Percentiles rank a stretch among this genome's conserved stretches.
Conservation (phyloP, 202 grass and related monocot species). For the Digitaria exilis region DNA sequence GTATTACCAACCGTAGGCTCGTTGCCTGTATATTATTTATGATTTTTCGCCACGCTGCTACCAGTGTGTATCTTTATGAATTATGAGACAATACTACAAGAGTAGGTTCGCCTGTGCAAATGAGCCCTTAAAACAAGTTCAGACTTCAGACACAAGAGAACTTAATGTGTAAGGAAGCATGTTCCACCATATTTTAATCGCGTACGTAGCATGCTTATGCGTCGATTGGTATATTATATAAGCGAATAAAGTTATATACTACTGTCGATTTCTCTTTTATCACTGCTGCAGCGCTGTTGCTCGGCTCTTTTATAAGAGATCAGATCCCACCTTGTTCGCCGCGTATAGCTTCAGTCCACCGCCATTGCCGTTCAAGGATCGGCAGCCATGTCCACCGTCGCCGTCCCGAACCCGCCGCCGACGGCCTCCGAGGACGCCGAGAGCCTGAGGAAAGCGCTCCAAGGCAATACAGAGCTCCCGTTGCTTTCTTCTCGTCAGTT, state of each 20-base stretch:
- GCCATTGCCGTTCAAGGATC: background rate
- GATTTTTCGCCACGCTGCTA: background rate
- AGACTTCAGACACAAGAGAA: background rate
- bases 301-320: background rate
- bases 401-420: constrained; percentile 44
- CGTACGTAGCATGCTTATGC: background rate
- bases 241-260: background rate
- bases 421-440: constrained; percentile 59
- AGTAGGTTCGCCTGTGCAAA: background rate
- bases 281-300: background rate
- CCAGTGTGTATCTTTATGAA: background rate
- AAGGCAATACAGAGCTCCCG: constrained; percentile 38
- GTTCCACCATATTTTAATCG: background rate
- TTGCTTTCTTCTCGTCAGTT: background rate
- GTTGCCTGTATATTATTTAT: background rate
- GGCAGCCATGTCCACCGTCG: constrained; percentile 53
- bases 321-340: background rate
- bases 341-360: background rate
- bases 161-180: constrained; percentile 41
- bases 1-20: background rate
- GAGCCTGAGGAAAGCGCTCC: constrained; percentile 61
- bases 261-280: background rate
- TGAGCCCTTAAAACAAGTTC: background rate
- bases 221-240: too few species aligned
- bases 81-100: background rate